Percentiles rank a stretch among this genome's conserved stretches.
phyloP scores from a whole-genome alignment of 129 eudicot genomes.

The Lactuca saligna region DNA sequence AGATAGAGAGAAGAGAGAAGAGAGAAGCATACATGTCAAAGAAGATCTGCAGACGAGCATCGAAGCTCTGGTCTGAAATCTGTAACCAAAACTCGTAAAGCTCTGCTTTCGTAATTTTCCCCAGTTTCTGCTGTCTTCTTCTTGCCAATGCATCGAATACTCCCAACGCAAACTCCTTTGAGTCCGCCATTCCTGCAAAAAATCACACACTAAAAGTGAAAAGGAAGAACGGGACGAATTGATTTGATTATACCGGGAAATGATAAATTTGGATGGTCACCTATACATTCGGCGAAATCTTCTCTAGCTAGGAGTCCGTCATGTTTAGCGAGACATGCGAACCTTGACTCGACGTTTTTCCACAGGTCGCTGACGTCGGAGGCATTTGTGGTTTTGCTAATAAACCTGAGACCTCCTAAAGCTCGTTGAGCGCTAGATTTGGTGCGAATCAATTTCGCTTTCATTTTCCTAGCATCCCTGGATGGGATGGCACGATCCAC shows the following conservation, averaged over 20 bases:
- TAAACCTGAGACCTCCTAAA: slow-evolving; percentile 75
- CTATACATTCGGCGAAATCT: slow-evolving; percentile 92
- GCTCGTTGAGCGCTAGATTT: slow-evolving; percentile 90
- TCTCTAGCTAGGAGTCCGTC: slow-evolving; percentile 72
- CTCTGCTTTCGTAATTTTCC: slow-evolving; percentile 69
- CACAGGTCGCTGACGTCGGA: slow-evolving; percentile 51
- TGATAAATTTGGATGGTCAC: slow-evolving; percentile 28
- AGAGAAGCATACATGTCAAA: slow-evolving; percentile 72
- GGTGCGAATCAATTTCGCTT: slow-evolving; percentile 54
- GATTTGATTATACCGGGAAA: neutral
- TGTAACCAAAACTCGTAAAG: slow-evolving; percentile 91
- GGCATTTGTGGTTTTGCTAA: slow-evolving; percentile 55
- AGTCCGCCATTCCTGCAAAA: slow-evolving; percentile 79
- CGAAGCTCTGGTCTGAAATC: slow-evolving; percentile 88
- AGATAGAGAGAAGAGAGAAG: neutral
- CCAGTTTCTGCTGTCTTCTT: slow-evolving; percentile 63
- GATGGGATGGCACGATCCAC: slow-evolving; percentile 36
- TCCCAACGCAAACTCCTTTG: slow-evolving; percentile 94
- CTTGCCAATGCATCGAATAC: slow-evolving; percentile 82
- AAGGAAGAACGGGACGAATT: neutral
- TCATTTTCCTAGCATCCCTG: slow-evolving; percentile 63
- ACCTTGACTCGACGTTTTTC: slow-evolving; percentile 73
- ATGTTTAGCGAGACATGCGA: slow-evolving; percentile 47
- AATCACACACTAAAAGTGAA: neutral
- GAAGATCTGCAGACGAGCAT: slow-evolving; percentile 96